These are phyloP conservation scores for Macrolepiota albuminosa DNA, from an alignment of 768 basidiomycete genomes.

Conservation along the genomic window DNA sequence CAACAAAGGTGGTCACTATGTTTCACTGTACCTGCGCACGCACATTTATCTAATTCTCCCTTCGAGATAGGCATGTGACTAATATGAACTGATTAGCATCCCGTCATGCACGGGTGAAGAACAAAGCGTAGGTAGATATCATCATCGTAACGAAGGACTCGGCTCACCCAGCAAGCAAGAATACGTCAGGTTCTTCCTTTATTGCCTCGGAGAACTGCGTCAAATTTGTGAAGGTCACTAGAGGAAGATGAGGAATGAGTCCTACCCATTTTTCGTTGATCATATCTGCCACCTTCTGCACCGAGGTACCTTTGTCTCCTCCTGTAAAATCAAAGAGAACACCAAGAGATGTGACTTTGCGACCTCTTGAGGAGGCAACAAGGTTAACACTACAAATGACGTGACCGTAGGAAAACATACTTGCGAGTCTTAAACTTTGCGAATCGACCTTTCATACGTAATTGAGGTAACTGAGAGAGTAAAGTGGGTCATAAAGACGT, in stretches of 20 bases:
- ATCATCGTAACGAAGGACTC: background rate
- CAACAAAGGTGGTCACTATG: background rate
- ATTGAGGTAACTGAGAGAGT: background rate
- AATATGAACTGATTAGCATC: background rate
- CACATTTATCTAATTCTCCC: constrained; percentile 49
- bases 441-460: constrained; percentile 40
- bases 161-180: constrained; percentile 65
- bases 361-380: constrained; percentile 36
- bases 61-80: constrained; percentile 81
- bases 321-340: constrained; percentile 75
- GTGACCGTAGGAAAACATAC: constrained; percentile 32
- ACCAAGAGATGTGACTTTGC: constrained; percentile 74
- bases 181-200: constrained; percentile 75
- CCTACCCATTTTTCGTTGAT: constrained; percentile 73
- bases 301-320: constrained; percentile 66
- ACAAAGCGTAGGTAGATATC: background rate
- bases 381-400: background rate
- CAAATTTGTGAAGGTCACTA: background rate
- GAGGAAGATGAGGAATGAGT: background rate
- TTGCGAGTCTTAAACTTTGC: constrained; percentile 70
- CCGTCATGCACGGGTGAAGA: background rate
- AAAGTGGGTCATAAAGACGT: constrained; percentile 1
- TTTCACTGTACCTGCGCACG: background rate
- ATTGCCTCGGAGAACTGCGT: constrained; percentile 73
- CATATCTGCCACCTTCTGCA: constrained; percentile 71